phyloP scores from a whole-genome alignment of 2,329 filamentous ascomycete species.

The Ceratocystis ficicola region DNA sequence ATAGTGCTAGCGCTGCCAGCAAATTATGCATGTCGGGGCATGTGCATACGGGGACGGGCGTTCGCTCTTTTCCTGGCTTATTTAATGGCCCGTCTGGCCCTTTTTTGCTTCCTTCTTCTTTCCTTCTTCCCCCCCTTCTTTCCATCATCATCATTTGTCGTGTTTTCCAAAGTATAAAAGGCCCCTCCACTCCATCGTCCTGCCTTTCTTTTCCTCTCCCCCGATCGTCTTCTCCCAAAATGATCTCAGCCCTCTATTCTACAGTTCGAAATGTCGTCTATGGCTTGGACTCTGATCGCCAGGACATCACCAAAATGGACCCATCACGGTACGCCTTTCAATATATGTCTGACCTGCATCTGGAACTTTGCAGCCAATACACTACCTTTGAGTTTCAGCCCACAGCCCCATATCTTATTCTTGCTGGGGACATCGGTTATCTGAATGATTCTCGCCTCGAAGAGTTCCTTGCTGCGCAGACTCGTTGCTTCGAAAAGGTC shows the following conservation, averaged over 20 bases:
- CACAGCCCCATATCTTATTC: conserved; percentile 34
- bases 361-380: conserved; percentile 37
- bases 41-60: neutral
- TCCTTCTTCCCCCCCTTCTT: neutral
- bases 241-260: conserved; percentile 6
- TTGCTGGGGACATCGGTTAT: conserved; percentile 41
- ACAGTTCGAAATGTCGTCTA: neutral
- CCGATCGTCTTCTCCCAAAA: neutral
- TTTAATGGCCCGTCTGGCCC: neutral
- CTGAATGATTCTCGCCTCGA: conserved; percentile 27
- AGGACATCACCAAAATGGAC: conserved; percentile 12
- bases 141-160: neutral
- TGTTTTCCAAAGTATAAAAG: neutral
- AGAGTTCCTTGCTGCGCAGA: conserved; percentile 34
- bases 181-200: no score
- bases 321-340: conserved; percentile 17
- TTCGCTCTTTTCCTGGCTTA: neutral
- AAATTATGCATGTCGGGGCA: conserved; percentile 1
- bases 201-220: neutral
- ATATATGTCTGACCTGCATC: conserved; percentile 38
- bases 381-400: conserved; percentile 32
- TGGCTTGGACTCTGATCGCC: neutral
- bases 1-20: neutral
- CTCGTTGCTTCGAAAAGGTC: conserved; percentile 33
- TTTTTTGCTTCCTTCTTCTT: neutral